Evolutionary conservation across 768 basidiomycete genomes (phyloP).

Genomic region (Termitomyces sp.): DNA sequence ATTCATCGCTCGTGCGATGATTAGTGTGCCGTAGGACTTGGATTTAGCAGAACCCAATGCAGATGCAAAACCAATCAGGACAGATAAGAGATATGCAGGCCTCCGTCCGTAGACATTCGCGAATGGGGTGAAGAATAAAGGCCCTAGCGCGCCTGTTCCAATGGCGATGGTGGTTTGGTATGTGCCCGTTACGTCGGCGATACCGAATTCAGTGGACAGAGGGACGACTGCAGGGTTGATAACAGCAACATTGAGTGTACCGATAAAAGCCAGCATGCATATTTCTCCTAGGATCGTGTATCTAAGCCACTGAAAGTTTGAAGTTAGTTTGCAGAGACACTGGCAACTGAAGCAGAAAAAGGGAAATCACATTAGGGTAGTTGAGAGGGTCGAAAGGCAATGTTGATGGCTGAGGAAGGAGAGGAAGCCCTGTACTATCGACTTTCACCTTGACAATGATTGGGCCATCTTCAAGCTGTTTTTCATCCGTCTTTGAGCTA

Average conservation of each 20-base stretch:
- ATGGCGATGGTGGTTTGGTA: conserved; percentile 39
- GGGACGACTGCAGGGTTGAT: conserved; percentile 36
- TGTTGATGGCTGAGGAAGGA: conserved; percentile 38
- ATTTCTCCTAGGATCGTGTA: conserved; percentile 29
- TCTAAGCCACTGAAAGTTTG: conserved; percentile 30
- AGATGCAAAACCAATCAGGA: conserved; percentile 24
- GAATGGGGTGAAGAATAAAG: conserved; percentile 34
- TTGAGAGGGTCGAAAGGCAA: conserved; percentile 39
- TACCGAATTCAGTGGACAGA: conserved; percentile 32
- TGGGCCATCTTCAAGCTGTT: not conserved
- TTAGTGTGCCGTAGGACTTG: conserved; percentile 27
- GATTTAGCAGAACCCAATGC: conserved; percentile 24
- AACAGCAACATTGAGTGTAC: conserved; percentile 34
- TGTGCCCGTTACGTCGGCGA: conserved; percentile 32
- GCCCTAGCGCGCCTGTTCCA: conserved; percentile 31
- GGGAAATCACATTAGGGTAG: conserved; percentile 29
- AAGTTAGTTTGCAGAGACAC: not conserved
- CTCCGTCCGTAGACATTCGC: conserved; percentile 38
- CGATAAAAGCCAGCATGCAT: conserved; percentile 30
- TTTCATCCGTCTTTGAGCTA: not conserved
- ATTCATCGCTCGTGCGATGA: conserved; percentile 33
- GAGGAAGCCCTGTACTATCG: conserved; percentile 33
- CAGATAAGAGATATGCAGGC: conserved; percentile 31
- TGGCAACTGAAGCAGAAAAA: not conserved
- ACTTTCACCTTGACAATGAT: conserved; percentile 21